Evolutionary conservation across 768 basidiomycete genomes (phyloP).

Genomic region (Boletus fagicola): DNA sequence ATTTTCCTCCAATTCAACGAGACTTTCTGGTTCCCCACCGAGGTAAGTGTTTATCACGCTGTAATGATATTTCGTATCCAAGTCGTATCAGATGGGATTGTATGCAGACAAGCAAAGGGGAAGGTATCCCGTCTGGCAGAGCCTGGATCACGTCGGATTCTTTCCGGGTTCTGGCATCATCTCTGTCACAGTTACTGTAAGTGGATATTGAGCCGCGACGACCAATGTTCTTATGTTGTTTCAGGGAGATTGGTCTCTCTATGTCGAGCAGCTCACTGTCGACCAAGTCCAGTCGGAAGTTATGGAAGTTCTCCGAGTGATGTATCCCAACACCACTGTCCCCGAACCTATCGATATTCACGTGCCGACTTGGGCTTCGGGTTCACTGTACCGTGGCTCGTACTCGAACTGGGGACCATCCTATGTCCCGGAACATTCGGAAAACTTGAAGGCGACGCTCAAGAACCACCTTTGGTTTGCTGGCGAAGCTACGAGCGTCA

Average conservation of each 20-base stretch:
- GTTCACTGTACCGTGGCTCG: slow-evolving; percentile 45
- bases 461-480: slow-evolving; percentile 55
- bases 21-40: slow-evolving; percentile 57
- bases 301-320: slow-evolving; percentile 52
- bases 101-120: slow-evolving; percentile 60
- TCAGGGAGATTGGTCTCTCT: slow-evolving; percentile 59
- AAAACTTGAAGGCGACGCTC: slow-evolving; percentile 56
- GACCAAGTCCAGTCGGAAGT: slow-evolving; percentile 50
- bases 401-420: slow-evolving; percentile 72
- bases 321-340: slow-evolving; percentile 56
- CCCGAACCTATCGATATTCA: slow-evolving; percentile 57
- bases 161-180: slow-evolving; percentile 57
- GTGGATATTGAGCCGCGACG: not conserved
- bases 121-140: slow-evolving; percentile 67
- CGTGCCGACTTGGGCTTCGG: slow-evolving; percentile 52
- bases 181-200: slow-evolving; percentile 29
- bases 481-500: slow-evolving; percentile 57
- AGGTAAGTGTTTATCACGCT: slow-evolving; percentile 25
- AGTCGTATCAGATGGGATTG: slow-evolving; percentile 36
- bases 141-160: slow-evolving; percentile 55
- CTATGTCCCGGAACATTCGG: slow-evolving; percentile 51
- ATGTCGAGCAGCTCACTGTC: slow-evolving; percentile 54
- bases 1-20: slow-evolving; percentile 63
- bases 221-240: not conserved
- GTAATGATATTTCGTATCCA: not conserved